Evolutionary conservation across 2,329 filamentous ascomycete genomes (phyloP).

Genomic region (Aureobasidium mangrovei): DNA sequence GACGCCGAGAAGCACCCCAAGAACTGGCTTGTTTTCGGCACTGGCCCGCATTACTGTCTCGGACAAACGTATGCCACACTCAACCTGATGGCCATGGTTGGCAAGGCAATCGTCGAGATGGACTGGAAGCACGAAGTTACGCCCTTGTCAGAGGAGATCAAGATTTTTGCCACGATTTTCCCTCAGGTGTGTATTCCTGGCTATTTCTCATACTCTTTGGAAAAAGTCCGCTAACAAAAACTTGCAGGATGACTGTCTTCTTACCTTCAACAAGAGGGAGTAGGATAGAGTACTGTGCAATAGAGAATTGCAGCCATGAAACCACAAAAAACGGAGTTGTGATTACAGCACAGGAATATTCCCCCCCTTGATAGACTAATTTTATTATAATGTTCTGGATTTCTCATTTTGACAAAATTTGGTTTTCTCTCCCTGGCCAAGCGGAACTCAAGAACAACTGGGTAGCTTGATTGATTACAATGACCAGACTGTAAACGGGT

Average conservation of each 20-base stretch:
- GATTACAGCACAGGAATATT: conserved; percentile 2
- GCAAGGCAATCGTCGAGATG: conserved; percentile 59
- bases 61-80: conserved; percentile 86
- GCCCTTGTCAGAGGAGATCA: conserved; percentile 80
- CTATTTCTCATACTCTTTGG: neutral
- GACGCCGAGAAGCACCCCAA: conserved; percentile 85
- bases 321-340: neutral
- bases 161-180: conserved; percentile 98
- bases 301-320: neutral
- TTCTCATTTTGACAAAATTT: neutral
- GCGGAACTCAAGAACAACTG: too few species aligned
- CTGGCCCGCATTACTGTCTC: conserved; percentile 87
- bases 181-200: conserved; percentile 60
- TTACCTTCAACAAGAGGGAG: conserved; percentile 14
- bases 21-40: conserved; percentile 93
- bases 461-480: too few species aligned
- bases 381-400: conserved; percentile 5
- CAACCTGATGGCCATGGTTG: conserved; percentile 81
- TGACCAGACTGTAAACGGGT: too few species aligned
- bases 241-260: conserved; percentile 14
- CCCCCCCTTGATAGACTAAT: conserved; percentile 5
- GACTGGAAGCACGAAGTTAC: conserved; percentile 89
- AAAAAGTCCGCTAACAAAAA: neutral
- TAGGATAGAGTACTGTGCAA: neutral
- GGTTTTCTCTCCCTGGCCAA: neutral